Conservation (phyloP, 2,329 filamentous ascomycete genomes). For the Dothistroma pini region DNA sequence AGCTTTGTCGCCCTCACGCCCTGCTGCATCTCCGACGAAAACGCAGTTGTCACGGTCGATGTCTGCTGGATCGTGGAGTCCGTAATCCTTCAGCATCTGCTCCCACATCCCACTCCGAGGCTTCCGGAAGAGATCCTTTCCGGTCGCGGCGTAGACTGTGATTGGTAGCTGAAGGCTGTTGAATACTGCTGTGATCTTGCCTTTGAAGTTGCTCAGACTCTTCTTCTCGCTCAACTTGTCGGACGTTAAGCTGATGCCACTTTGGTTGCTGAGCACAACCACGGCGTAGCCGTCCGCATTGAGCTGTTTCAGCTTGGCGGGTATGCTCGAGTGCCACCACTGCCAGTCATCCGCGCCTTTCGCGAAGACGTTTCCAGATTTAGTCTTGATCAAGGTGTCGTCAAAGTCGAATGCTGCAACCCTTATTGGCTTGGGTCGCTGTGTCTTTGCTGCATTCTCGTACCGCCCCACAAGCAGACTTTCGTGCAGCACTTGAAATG, state of each 20-base stretch:
- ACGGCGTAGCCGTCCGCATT: conserved; percentile 71
- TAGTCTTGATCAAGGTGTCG: conserved; percentile 76
- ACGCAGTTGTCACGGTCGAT: conserved; percentile 70
- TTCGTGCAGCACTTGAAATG: conserved; percentile 64
- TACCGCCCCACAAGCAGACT: conserved; percentile 76
- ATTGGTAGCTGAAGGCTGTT: conserved; percentile 69
- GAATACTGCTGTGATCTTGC: conserved; percentile 69
- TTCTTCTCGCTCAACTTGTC: conserved; percentile 64
- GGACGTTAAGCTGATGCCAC: conserved; percentile 68
- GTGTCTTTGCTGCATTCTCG: conserved; percentile 28
- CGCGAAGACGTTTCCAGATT: conserved; percentile 76
- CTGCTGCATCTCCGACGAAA: conserved; percentile 85
- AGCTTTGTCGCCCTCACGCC: conserved; percentile 41
- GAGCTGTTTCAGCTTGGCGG: conserved; percentile 62
- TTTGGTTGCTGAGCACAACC: conserved; percentile 86
- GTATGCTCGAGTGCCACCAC: conserved; percentile 81
- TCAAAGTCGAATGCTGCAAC: conserved; percentile 76
- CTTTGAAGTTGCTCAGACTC: conserved; percentile 75
- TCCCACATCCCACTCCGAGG: conserved; percentile 88
- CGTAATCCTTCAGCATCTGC: conserved; percentile 54
- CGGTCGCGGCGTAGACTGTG: conserved; percentile 81
- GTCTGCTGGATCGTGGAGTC: conserved; percentile 47
- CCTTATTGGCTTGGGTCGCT: conserved; percentile 46
- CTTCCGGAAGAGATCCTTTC: conserved; percentile 78
- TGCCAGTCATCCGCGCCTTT: conserved; percentile 77